A percentile compares a stretch with the other conserved stretches of the same genome.
phyloP scores from a whole-genome alignment of 208 protist genomes.

The Crithidia thermophila region DNA sequence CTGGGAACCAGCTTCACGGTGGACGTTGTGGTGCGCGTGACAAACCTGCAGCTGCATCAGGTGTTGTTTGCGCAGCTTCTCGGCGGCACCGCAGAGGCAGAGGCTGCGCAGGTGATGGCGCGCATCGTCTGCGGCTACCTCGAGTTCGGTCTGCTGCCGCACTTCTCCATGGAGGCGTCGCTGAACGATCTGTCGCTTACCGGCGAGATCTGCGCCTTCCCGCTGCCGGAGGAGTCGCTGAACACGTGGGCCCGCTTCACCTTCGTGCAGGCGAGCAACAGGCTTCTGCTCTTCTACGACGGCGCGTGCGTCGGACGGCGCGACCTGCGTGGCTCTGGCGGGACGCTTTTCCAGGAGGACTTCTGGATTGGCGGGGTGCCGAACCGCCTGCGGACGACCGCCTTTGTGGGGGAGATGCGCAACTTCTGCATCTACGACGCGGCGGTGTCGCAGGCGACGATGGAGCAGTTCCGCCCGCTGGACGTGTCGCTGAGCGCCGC shows the following conservation, averaged over 20 bases:
- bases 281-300: conserved; percentile 64
- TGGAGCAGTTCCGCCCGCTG: conserved; percentile 48
- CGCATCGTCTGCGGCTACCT: conserved; percentile 46
- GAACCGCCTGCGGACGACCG: conserved; percentile 31
- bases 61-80: conserved; percentile 73
- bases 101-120: conserved; percentile 45
- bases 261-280: conserved; percentile 62
- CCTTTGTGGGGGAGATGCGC: conserved; percentile 73
- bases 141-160: conserved; percentile 65
- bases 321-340: conserved; percentile 25
- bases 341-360: conserved; percentile 55
- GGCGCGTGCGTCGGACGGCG: conserved; percentile 58
- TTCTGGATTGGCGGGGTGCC: conserved; percentile 67
- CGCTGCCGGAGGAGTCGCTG: conserved; percentile 16
- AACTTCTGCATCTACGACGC: conserved; percentile 70
- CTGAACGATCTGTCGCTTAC: conserved; percentile 9
- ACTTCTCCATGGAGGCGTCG: conserved; percentile 20
- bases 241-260: conserved; percentile 71
- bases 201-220: conserved; percentile 23
- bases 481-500: conserved; percentile 39
- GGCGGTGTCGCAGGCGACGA: conserved; percentile 57
- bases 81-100: not conserved
- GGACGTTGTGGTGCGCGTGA: conserved; percentile 60
- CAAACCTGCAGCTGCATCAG: conserved; percentile 53
- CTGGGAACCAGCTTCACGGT: conserved; percentile 74